Conservation (phyloP, 2,329 filamentous ascomycete genomes). For the Fusarium poae region DNA sequence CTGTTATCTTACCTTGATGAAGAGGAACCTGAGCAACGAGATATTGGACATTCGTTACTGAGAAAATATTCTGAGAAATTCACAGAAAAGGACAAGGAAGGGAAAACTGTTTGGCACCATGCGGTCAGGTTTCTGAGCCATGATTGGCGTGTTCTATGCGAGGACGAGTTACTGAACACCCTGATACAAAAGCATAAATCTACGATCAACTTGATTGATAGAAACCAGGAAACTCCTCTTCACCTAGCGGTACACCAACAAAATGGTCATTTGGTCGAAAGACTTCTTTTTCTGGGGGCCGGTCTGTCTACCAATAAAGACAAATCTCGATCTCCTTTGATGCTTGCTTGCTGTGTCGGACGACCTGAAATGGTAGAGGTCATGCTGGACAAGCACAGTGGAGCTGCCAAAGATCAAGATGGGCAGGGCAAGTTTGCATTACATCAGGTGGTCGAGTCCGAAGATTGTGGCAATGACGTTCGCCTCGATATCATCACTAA, state of each 20-base stretch:
- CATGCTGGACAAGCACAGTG: background rate
- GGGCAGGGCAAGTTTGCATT: background rate
- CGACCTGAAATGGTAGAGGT: fast-evolving
- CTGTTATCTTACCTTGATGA: background rate
- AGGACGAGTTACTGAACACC: fast-evolving
- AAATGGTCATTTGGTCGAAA: fast-evolving
- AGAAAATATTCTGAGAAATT: background rate
- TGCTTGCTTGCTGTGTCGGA: background rate
- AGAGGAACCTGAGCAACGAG: background rate
- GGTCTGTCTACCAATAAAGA: background rate
- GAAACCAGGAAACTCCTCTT: background rate
- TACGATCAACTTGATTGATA: background rate
- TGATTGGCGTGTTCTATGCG: fast-evolving
- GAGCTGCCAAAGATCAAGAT: background rate
- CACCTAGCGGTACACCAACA: background rate
- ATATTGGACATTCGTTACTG: background rate
- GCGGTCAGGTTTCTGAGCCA: background rate
- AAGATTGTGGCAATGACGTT: background rate
- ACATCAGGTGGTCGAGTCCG: background rate
- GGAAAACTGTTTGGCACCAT: background rate
- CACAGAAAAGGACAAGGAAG: background rate
- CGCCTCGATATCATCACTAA: background rate
- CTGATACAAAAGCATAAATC: fast-evolving
- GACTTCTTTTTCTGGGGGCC: fast-evolving
- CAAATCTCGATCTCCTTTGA: background rate